phyloP scores from a whole-genome alignment of 2,329 filamentous ascomycete genomes.

The Kalaharituber pfeilii region DNA sequence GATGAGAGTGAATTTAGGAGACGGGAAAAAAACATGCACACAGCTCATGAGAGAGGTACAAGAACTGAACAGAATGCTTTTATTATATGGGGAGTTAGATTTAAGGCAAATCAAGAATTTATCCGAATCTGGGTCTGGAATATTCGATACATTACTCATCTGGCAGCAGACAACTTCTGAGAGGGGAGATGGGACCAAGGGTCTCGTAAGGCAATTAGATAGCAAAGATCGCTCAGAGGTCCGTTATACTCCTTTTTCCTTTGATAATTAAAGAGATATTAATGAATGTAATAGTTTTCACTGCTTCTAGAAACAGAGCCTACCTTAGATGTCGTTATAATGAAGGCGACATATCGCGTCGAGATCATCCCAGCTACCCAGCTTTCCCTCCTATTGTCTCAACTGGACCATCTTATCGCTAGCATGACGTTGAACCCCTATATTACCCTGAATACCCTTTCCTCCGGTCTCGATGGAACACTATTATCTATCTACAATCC shows the following conservation, averaged over 20 bases:
- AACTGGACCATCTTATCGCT: conserved; percentile 40
- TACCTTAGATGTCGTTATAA: background rate
- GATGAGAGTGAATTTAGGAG: conserved; percentile 43
- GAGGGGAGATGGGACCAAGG: conserved; percentile 16
- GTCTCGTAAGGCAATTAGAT: conserved; percentile 37
- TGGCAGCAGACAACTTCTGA: conserved; percentile 57
- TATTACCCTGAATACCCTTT: conserved; percentile 25
- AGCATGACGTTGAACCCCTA: conserved; percentile 29
- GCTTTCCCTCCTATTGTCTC: conserved; percentile 38
- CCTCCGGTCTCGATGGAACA: conserved; percentile 21
- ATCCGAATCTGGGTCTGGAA: conserved; percentile 37
- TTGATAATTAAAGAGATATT: background rate
- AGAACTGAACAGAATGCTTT: conserved; percentile 43
- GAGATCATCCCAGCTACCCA: conserved; percentile 39
- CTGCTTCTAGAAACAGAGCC: conserved; percentile 64
- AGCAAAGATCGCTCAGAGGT: conserved; percentile 61
- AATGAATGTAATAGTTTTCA: conserved; percentile 9
- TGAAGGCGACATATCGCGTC: conserved; percentile 35
- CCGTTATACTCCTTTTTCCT: conserved; percentile 25
- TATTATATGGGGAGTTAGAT: conserved; percentile 46
- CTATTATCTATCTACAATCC: conserved; percentile 37
- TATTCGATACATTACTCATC: conserved; percentile 61
- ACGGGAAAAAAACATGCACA: conserved; percentile 32
- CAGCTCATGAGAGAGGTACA: conserved; percentile 51
- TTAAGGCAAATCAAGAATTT: conserved; percentile 47